Evolutionary conservation across 1,139 yeast genomes (phyloP), one percentile per base, ranked within the genome.

Genomic region (Yamadazyma aaseri): DNA sequence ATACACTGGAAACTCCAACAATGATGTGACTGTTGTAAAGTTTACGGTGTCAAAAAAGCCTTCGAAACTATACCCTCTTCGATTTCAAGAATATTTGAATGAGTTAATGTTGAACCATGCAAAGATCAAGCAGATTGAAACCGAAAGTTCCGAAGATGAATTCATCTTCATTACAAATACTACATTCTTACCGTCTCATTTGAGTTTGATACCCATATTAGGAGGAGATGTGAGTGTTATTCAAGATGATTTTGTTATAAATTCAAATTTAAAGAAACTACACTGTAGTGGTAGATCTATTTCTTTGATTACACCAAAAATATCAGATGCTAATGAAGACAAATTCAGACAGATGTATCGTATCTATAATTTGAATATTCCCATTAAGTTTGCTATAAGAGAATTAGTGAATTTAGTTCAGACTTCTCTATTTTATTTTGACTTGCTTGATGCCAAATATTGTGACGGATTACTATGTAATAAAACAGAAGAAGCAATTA

Each of bases 241-340:
- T 1, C 77, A 80, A 67, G 68, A 70, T 10, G 56, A 63, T 28
- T 89, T 86, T 50, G 71, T 76, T 30, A 77, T 86, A 9, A 90
- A 89, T 53, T 81, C 86, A 35, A 81, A 89, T 56, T 62, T 92
- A 46, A 76, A 84, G 47, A 75, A 86, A 49, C 58, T 89, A 31
- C 81, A 82, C 18, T 92, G 97, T 55, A 83, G 90, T 31, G 95
- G 97, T 6, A 66, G 98, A 40, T 79, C 95, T 0, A 81, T 86
- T 1, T 66, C 89, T 25, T 62, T 87, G 26, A 70, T 86, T 11
- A 68, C 81, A 3, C 60, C 59, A 13, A 66, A 70, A 21, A 86
- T 95, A 0, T 66, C 95, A 0, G 86, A 80, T 49, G 86, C 96
- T 0, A 75, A 81, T 15, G 86, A 81, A 46, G 92, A 86, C 49